Base-by-base conservation (phyloP, 1,284 basidiomycete genomes). In the Cutaneotrichosporon spelunceum region DNA sequence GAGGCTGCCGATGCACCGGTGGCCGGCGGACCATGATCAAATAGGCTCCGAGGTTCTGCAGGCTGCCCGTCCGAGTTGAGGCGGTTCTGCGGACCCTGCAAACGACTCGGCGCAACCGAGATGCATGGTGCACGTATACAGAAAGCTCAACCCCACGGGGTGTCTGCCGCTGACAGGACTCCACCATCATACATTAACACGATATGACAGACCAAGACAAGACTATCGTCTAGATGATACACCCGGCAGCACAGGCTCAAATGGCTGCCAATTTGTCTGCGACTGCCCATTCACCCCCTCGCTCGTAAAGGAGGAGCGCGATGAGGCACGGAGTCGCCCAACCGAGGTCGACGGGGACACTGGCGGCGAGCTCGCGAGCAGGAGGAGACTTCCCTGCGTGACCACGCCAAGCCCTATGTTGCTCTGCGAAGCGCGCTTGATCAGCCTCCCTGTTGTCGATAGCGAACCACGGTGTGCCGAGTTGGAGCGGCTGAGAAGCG, bases 281-380 rank as follows among this genome's bases (percentile, higher is more conserved):
- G 33, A 10, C 19, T 34, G 33, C 21, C 52, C 52, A 11, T 36
- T 53, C 1, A 34, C 34, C 10, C 33, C 52, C 5, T 53, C 52
- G 23, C 34, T 53, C 23, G 33, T 36, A 6, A 53, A 13, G 7
- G 52, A 53, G 13, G 52, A 55, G 4, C 53, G 36, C 57, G 5
- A 36, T 7, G 48, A 53, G 14, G 39, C 26, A 29, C 36, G 19
- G 14, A 21, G 36, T 14, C 56, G 61, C 36, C 36, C 19, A 45
- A 59, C 27, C 11, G 36, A 26, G 8, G 49, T 21, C 10, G 24
- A 23, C 21, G 57, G 47, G 6, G 61, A 42, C 1, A 53, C 56
- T 2, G 74, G 73, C 24, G 75, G 75, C 2, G 74, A 71, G 5
- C 73, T 72, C n/a, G 73, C 74, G 56, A 76, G 59, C 23, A 77